A percentile compares a stretch with the other conserved stretches of the same genome.
Conservation (phyloP, 2,329 filamentous ascomycete genomes). For the Camptophora hylomeconis region DNA sequence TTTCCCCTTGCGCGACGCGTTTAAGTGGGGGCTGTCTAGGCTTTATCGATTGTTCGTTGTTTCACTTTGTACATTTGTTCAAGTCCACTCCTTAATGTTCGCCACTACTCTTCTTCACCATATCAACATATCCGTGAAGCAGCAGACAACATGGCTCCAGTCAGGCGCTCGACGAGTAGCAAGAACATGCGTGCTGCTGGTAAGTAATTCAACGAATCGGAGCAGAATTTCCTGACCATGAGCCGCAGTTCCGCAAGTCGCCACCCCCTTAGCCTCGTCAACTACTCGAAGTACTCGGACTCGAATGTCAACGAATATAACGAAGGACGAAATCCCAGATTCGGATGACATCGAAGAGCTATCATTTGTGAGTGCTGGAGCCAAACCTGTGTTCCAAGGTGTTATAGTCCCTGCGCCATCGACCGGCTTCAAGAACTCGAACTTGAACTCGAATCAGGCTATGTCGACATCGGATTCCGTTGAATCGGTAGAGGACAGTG, state of each 20-base stretch:
- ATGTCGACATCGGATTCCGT: slow-evolving; percentile 19
- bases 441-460: slow-evolving; percentile 1
- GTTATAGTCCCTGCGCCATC: slow-evolving; percentile 8
- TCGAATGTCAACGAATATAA: slow-evolving; percentile 3
- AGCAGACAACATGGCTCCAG: slow-evolving; percentile 11
- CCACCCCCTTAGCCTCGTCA: slow-evolving; percentile 10
- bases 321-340: slow-evolving; percentile 13
- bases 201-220: no score
- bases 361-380: slow-evolving; percentile 3
- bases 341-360: slow-evolving; percentile 13
- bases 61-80: no score
- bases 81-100: no score
- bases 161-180: slow-evolving; percentile 8
- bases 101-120: no score
- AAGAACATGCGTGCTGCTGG: no score
- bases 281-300: slow-evolving; percentile 3
- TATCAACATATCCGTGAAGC: no score
- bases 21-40: no score
- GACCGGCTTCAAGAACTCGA: no score
- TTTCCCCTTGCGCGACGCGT: no score
- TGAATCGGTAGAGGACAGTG: slow-evolving; percentile 29
- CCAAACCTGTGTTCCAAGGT: slow-evolving; percentile 10
- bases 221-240: no score
- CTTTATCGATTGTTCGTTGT: no score
- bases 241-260: no score